Conservation (phyloP, 441 rosid species). For the Kokia cookei region DNA sequence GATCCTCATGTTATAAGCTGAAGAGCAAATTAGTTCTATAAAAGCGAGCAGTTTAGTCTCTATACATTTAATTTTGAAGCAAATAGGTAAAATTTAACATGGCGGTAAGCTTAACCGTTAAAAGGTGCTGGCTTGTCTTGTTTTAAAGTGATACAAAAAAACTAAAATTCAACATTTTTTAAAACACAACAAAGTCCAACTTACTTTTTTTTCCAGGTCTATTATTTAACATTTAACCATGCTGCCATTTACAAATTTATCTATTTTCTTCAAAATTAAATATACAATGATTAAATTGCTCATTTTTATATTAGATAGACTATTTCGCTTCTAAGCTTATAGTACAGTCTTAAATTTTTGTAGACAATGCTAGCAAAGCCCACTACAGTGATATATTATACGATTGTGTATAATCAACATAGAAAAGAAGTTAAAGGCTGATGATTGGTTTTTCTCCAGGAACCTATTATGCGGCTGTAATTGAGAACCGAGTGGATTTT, state of each 20-base stretch:
- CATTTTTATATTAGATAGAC: slow-evolving; percentile 7
- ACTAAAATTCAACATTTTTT: no score
- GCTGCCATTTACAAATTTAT: no score
- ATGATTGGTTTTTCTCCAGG: slow-evolving; percentile 36
- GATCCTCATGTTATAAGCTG: slow-evolving; percentile 23
- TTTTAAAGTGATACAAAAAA: no score
- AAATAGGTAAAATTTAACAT: no score
- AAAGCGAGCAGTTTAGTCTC: slow-evolving; percentile 51
- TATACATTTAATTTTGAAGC: no score
- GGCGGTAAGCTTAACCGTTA: no score
- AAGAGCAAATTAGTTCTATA: slow-evolving; percentile 73
- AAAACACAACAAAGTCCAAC: no score
- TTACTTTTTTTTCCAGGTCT: no score
- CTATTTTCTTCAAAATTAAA: no score
- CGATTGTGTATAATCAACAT: background rate
- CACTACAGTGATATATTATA: background rate
- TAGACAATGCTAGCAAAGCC: background rate
- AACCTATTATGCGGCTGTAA: slow-evolving; percentile 89
- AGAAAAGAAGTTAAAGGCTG: background rate
- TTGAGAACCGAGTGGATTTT: slow-evolving; percentile 87
- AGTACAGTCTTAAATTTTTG: background rate
- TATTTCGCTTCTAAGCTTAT: background rate
- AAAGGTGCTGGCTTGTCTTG: no score
- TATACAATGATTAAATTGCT: slow-evolving; percentile 41
- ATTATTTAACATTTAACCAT: no score